phyloP scores from a whole-genome alignment of 176 grass and related monocot genomes.

The Bolboschoenus planiculmis region DNA sequence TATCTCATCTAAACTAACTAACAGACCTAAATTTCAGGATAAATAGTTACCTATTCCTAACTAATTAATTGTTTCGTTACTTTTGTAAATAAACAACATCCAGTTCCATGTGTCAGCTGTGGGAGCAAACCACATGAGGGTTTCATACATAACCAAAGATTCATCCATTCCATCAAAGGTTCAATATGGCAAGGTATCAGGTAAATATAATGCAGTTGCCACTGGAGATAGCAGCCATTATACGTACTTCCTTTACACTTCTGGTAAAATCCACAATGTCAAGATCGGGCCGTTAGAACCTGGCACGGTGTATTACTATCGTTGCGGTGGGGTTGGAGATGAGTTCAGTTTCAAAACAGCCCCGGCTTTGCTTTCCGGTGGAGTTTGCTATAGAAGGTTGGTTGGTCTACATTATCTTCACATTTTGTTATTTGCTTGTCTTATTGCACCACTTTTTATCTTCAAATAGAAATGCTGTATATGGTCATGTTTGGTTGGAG shows the following conservation, averaged over 20 bases:
- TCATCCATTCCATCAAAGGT: constrained; percentile 25
- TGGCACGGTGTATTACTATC: constrained; percentile 66
- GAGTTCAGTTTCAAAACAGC: constrained; percentile 67
- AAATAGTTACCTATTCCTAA: neutral
- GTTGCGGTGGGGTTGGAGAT: constrained; percentile 41
- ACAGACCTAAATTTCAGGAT: neutral
- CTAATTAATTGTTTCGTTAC: neutral
- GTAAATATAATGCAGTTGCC: constrained; percentile 12
- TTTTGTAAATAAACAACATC: neutral
- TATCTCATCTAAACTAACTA: neutral
- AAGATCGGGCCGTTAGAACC: constrained; percentile 51
- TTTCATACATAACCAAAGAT: constrained; percentile 56
- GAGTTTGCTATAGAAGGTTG: constrained; percentile 46
- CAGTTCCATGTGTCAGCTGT: constrained; percentile 53
- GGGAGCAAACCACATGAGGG: constrained; percentile 32
- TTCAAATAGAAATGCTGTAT: too few relatives aligned
- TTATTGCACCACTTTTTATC: too few relatives aligned
- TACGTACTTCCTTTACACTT: constrained; percentile 50
- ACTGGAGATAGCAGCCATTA: constrained; percentile 43
- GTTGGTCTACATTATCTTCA: neutral
- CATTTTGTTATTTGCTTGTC: neutral
- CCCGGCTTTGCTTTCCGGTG: constrained; percentile 45
- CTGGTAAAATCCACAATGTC: constrained; percentile 69
- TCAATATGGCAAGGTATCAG: constrained; percentile 42
- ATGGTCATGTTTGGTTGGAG: too few relatives aligned